phyloP scores from a whole-genome alignment of 116 monocot species.

The Papilionanthe hybrid region DNA sequence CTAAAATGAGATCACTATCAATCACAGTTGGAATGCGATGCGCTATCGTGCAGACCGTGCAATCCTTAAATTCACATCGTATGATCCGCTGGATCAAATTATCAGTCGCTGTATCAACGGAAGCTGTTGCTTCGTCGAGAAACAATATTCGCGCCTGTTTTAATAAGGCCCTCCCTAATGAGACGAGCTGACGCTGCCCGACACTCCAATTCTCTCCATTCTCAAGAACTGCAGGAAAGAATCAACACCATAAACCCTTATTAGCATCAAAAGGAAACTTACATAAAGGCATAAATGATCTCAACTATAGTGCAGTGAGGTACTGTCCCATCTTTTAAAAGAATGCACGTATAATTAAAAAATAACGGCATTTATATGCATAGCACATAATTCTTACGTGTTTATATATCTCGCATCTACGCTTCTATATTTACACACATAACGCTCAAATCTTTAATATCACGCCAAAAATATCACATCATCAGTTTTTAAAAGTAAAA shows the following conservation, averaged over 20 bases:
- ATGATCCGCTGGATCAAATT: constrained; percentile 92
- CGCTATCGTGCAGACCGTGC: constrained; percentile 94
- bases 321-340: too few relatives aligned
- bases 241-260: neutral
- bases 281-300: neutral
- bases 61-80: constrained; percentile 68
- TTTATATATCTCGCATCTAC: too few relatives aligned
- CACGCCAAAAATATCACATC: too few relatives aligned
- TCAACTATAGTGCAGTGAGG: neutral
- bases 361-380: too few relatives aligned
- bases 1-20: constrained; percentile 89
- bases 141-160: constrained; percentile 83
- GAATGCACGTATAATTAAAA: too few relatives aligned
- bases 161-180: constrained; percentile 80
- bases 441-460: too few relatives aligned
- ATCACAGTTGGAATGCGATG: constrained; percentile 96
- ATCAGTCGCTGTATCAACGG: constrained; percentile 94
- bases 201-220: constrained; percentile 99
- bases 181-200: constrained; percentile 87
- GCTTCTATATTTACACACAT: too few relatives aligned
- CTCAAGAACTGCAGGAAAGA: constrained; percentile 64
- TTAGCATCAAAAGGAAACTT: neutral
- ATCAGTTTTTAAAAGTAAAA: too few relatives aligned
- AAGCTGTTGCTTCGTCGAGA: constrained; percentile 98
- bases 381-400: too few relatives aligned